Evolutionary conservation across 768 basidiomycete genomes (phyloP), one percentile per base, ranked within the genome.

Genomic region (Leucogyrophana mollusca): DNA sequence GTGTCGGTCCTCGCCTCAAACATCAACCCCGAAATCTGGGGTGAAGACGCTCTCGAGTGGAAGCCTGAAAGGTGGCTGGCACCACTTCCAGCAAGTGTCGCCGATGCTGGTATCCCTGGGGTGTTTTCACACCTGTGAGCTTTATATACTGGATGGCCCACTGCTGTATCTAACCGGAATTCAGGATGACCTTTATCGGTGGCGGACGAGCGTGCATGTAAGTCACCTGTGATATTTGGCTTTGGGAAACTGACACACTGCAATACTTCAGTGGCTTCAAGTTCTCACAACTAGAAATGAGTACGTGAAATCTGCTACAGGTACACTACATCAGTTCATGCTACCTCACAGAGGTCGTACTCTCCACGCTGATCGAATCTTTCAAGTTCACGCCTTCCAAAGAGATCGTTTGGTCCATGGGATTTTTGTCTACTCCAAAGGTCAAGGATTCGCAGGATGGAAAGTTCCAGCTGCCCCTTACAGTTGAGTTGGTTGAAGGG

Each of bases 111-210:
- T 18, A 60, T 74, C 9, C 74, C 76, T 3, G 74, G 75, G 0
- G 56, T 76, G 4, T 78, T 76, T 50, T 69, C 73, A 1, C 62
- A 73, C 47, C 38, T 73, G 74, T 75, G 52, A 56, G 70, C 64
- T 3, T 3, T 30, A 30, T 30, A 6, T 30, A 13, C 27, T 7
- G 7, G 27, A 6, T 7, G 6, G 27, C 6, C 13, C 7, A 30
- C 6, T 7, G 6, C 27, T 7, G 13, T 7, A 7, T 30, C 27
- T 30, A 6, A 30, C 13, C 27, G 27, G 27, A 30, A 34, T 36
- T 34, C 43, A 79, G 77, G 72, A 70, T 80, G 72, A 75, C 79
- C 9, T 82, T 81, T 56, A 62, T 81, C 22, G 78, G 77, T 11
- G 80, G 80, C 3, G 62, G 69, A 27, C 62, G 78, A 49, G 73